Evolutionary conservation across 2,329 filamentous ascomycete species (phyloP).

Genomic region (Xylariaceae sp.): DNA sequence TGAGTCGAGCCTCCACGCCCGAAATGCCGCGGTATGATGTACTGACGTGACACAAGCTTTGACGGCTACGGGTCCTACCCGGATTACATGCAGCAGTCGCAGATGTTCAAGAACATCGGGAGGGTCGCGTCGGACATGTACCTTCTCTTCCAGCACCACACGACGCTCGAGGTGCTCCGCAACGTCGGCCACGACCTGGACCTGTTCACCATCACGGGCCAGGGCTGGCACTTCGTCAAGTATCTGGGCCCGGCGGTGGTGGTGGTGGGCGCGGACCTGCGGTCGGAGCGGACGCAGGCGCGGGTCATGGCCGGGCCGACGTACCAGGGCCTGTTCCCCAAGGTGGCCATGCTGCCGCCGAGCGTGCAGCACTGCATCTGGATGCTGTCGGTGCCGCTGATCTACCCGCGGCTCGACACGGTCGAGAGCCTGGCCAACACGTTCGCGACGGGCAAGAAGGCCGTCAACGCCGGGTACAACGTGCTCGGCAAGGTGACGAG

Average conservation of each 20-base stretch:
- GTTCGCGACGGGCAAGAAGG: constrained; percentile 90
- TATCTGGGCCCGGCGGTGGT: constrained; percentile 87
- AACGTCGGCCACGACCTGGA: constrained; percentile 84
- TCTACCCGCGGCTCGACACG: constrained; percentile 86
- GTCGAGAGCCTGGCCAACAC: constrained; percentile 89
- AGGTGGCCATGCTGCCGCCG: constrained; percentile 80
- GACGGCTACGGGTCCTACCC: constrained; percentile 97
- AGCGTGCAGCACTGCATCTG: constrained; percentile 95
- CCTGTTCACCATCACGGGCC: constrained; percentile 93
- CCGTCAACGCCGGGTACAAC: constrained; percentile 93
- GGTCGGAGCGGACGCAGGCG: constrained; percentile 81
- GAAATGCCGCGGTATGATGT: not conserved
- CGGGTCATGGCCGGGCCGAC: constrained; percentile 94
- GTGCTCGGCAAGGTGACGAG: constrained; percentile 91
- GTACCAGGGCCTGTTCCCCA: constrained; percentile 95
- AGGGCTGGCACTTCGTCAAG: constrained; percentile 98
- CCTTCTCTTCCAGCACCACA: constrained; percentile 95
- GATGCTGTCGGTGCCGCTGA: constrained; percentile 85
- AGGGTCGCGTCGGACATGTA: constrained; percentile 97
- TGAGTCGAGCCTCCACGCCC: constrained; percentile 42
- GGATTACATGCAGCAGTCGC: constrained; percentile 95
- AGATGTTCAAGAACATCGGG: constrained; percentile 97
- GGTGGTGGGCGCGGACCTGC: constrained; percentile 82
- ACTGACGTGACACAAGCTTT: constrained; percentile 51
- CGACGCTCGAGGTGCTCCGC: constrained; percentile 84